Evolutionary conservation across 1,284 basidiomycete genomes (phyloP), one percentile per base, ranked within the genome.

Genomic region (Cutaneotrichosporon spelunceum): DNA sequence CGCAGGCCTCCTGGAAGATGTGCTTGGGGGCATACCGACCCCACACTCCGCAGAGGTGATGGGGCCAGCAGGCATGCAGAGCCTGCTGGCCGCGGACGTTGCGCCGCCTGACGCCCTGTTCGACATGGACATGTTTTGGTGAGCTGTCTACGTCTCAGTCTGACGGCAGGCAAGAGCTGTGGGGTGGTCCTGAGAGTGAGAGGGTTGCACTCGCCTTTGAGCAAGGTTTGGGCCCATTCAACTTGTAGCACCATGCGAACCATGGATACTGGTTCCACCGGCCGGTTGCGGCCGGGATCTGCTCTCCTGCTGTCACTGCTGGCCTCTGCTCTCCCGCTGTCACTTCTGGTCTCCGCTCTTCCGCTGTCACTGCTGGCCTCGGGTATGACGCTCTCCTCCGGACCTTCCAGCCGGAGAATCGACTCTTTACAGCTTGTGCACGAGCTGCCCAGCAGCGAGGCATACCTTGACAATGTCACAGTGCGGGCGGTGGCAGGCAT

Each of bases 301-400:
- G n/a, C n/a, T 75, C 76, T 78, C 36, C 75, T 75, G 24, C 77
- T 11, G 13, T 33, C 8, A 33, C 77, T 68, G 29, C 70, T 70
- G 16, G 52, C 66, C 29, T 50, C 45, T 16, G 61, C n/a, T n/a
- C n/a, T n/a, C n/a, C n/a, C n/a, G n/a, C n/a, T n/a, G n/a, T n/a
- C n/a, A n/a, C n/a, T n/a, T n/a, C n/a, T n/a, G n/a, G n/a, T n/a
- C n/a, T n/a, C n/a, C n/a, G n/a, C n/a, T n/a, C n/a, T n/a, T n/a
- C n/a, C n/a, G n/a, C n/a, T n/a, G n/a, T n/a, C n/a, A n/a, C n/a
- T n/a, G n/a, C n/a, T n/a, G n/a, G n/a, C n/a, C n/a, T n/a, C n/a
- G n/a, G n/a, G n/a, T n/a, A n/a, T n/a, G n/a, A n/a, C n/a, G n/a
- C n/a, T n/a, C n/a, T n/a, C n/a, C n/a, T n/a, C n/a, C n/a, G n/a